Conservation (phyloP, 2,329 filamentous ascomycete species). For the Scopulariopsis brevicaulis region DNA sequence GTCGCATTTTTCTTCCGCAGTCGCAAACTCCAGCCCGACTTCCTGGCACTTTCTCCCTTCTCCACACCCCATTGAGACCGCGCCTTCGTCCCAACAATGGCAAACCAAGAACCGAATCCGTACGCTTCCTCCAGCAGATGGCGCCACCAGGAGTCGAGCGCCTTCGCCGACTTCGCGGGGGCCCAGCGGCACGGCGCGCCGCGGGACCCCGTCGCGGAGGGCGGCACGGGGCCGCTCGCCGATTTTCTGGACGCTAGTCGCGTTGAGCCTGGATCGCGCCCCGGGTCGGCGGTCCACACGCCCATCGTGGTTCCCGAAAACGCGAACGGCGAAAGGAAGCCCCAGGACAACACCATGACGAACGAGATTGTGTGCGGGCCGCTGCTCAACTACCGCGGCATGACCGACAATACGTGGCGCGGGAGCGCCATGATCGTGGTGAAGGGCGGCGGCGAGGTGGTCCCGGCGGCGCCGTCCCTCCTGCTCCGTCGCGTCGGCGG, state of each 20-base stretch:
- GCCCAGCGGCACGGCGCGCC: constrained; percentile 11
- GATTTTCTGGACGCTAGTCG: constrained; percentile 44
- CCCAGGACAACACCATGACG: constrained; percentile 27
- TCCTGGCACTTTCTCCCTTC: not conserved
- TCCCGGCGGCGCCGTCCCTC: constrained; percentile 48
- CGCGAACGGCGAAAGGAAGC: constrained; percentile 8
- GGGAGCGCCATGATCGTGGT: constrained; percentile 81
- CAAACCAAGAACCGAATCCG: constrained; percentile 14
- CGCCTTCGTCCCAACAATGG: not conserved
- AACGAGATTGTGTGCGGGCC: constrained; percentile 58
- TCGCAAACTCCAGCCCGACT: not conserved
- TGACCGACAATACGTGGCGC: constrained; percentile 64
- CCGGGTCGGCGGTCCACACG: constrained; percentile 21
- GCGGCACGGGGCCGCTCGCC: constrained; percentile 38
- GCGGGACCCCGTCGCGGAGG: constrained; percentile 27
- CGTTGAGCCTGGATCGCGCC: constrained; percentile 25
- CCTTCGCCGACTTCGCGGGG: constrained; percentile 37
- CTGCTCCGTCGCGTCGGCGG: constrained; percentile 32
- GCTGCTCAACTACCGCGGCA: constrained; percentile 66
- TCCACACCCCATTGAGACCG: not conserved
- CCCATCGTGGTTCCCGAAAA: constrained; percentile 32
- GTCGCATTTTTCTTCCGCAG: not conserved
- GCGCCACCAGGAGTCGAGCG: constrained; percentile 52
- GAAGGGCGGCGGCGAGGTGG: constrained; percentile 52
- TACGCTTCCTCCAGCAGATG: constrained; percentile 46